Evolutionary conservation across 148 eudicot species (phyloP).

Genomic region (Rhododendron ferrugineum): DNA sequence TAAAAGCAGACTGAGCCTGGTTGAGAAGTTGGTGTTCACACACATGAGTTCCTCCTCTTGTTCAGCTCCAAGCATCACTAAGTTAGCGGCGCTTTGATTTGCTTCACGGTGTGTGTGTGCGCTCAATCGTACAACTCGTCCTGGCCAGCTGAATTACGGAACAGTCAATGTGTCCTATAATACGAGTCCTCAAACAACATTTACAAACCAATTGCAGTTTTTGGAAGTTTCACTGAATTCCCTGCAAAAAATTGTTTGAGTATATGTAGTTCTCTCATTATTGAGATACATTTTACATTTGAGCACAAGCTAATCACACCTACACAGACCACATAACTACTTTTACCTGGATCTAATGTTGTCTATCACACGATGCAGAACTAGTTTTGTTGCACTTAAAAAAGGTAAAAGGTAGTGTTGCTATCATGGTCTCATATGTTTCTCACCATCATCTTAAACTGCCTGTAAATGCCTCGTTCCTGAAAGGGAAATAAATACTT

Average conservation of each 20-base stretch:
- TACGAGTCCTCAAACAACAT: neutral
- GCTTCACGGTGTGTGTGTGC: neutral
- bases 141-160: neutral
- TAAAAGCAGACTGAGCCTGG: too few relatives aligned
- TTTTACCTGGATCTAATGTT: neutral
- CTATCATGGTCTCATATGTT: neutral
- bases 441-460: neutral
- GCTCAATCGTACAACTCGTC: neutral
- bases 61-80: too few relatives aligned
- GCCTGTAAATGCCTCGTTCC: too few relatives aligned
- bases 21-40: too few relatives aligned
- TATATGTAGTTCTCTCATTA: neutral
- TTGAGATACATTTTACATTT: neutral
- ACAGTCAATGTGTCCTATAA: neutral
- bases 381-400: neutral
- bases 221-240: neutral
- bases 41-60: too few relatives aligned
- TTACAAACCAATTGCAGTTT: neutral
- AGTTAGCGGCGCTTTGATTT: neutral
- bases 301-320: neutral
- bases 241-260: neutral
- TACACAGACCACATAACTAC: neutral
- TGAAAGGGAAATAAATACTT: too few relatives aligned
- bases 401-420: neutral
- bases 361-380: neutral